Conservation (phyloP, 345 rosid species). For the Salix suchowensis region DNA sequence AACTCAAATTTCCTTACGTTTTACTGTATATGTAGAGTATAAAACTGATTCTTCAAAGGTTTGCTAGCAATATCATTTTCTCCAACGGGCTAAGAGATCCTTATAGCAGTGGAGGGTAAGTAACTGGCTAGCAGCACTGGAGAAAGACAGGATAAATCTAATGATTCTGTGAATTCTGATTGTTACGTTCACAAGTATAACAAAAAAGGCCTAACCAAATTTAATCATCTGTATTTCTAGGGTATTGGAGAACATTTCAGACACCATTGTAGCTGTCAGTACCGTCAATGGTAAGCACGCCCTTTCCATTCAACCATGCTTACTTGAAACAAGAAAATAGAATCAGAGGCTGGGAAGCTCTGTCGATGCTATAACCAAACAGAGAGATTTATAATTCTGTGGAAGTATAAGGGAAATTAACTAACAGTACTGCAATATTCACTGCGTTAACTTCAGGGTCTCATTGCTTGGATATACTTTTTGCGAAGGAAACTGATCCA, state of each 20-base stretch:
- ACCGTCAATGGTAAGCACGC: constrained; percentile 30
- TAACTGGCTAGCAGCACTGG: background rate
- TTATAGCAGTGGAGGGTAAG: constrained; percentile 43
- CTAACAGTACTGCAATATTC: background rate
- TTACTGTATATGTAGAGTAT: constrained; percentile 38
- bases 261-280: constrained; percentile 29
- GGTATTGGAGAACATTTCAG: constrained; percentile 43
- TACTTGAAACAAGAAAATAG: background rate
- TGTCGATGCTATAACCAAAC: background rate
- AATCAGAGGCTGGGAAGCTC: background rate
- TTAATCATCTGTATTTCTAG: constrained; percentile 1
- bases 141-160: background rate
- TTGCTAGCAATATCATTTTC: constrained; percentile 45
- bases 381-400: background rate
- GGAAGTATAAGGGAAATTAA: background rate
- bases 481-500: constrained; percentile 19
- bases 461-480: constrained; percentile 38
- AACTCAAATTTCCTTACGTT: background rate
- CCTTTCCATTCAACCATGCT: too few species aligned
- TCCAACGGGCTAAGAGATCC: constrained; percentile 47
- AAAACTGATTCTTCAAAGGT: constrained; percentile 31
- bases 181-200: background rate
- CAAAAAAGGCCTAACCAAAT: background rate
- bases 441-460: constrained; percentile 25
- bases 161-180: background rate